Conservation (phyloP, 148 eudicot genomes). For the Chenopodium suecicum region DNA sequence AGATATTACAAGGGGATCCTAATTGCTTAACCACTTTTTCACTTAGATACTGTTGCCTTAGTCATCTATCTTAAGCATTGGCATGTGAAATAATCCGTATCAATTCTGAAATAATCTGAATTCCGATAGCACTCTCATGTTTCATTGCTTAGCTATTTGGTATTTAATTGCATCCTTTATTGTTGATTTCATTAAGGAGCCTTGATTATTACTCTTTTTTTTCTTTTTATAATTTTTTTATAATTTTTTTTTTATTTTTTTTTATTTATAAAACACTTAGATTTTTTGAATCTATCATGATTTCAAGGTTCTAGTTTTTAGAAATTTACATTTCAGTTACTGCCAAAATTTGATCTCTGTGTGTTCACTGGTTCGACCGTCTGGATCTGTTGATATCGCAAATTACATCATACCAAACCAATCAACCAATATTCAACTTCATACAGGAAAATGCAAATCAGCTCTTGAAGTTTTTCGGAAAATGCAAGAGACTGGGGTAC, state of each 20-base stretch:
- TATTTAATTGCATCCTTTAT: not conserved
- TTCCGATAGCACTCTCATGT: not conserved
- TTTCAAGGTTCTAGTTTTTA: not conserved
- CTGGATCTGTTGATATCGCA: not conserved
- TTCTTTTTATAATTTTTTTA: too few species aligned
- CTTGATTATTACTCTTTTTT: too few species aligned
- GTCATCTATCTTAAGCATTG: not conserved
- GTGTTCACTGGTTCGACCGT: not conserved
- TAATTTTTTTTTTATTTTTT: too few species aligned
- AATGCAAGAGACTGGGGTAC: conserved; percentile 78
- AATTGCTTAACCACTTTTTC: too few species aligned
- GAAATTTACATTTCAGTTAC: not conserved
- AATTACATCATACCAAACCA: not conserved
- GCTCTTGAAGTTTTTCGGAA: conserved; percentile 63
- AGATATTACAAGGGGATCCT: too few species aligned
- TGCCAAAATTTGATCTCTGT: not conserved
- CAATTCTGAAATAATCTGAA: not conserved
- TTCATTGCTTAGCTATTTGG: not conserved
- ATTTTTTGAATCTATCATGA: not conserved
- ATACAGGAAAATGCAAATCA: conserved; percentile 61
- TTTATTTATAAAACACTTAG: too few species aligned
- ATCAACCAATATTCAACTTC: not conserved
- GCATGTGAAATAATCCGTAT: not conserved
- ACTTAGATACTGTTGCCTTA: not conserved
- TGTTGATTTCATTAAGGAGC: not conserved